Percentiles rank a stretch among this genome's conserved stretches.
phyloP scores from a whole-genome alignment of 495 filamentous ascomycete genomes.

The Parathielavia appendiculata region DNA sequence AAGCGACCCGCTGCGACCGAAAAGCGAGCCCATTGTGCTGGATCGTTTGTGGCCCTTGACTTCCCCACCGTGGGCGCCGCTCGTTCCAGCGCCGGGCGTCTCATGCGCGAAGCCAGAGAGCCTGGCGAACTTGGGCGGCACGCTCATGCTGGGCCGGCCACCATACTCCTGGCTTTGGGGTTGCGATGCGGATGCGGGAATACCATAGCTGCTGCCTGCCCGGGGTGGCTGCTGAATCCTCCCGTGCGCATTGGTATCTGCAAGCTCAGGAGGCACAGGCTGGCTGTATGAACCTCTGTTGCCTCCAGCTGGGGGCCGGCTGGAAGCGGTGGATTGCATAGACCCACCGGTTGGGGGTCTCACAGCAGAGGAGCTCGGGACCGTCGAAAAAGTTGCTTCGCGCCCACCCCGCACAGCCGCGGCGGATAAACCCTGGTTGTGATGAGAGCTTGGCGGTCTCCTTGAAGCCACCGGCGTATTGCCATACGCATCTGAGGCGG shows the following conservation, averaged over 20 bases:
- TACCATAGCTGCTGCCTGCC: constrained; percentile 67
- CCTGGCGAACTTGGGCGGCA: constrained; percentile 48
- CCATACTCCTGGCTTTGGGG: constrained; percentile 43
- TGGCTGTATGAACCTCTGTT: constrained; percentile 84
- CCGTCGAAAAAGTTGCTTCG: constrained; percentile 43
- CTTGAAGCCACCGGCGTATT: constrained; percentile 39
- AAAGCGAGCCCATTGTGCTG: constrained; percentile 79
- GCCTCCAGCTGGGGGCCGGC: constrained; percentile 50
- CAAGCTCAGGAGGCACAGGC: constrained; percentile 80
- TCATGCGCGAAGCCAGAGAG: constrained; percentile 41
- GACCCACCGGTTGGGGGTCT: constrained; percentile 81
- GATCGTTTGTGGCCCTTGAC: constrained; percentile 81
- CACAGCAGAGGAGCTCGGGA: constrained; percentile 42
- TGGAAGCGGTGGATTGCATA: constrained; percentile 60
- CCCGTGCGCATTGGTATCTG: constrained; percentile 85
- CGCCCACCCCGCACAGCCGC: constrained; percentile 50
- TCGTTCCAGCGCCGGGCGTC: not conserved
- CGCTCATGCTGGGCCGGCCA: constrained; percentile 57
- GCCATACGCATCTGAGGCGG: constrained; percentile 38
- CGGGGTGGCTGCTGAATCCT: constrained; percentile 82
- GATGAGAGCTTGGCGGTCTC: constrained; percentile 46
- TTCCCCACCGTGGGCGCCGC: constrained; percentile 19
- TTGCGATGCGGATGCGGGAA: constrained; percentile 56
- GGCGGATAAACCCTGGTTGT: constrained; percentile 37
- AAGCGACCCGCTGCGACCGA: constrained; percentile 72